These are phyloP conservation scores for Ophiostoma montium DNA, from an alignment of 2,329 filamentous ascomycete genomes.

Conservation along the genomic window DNA sequence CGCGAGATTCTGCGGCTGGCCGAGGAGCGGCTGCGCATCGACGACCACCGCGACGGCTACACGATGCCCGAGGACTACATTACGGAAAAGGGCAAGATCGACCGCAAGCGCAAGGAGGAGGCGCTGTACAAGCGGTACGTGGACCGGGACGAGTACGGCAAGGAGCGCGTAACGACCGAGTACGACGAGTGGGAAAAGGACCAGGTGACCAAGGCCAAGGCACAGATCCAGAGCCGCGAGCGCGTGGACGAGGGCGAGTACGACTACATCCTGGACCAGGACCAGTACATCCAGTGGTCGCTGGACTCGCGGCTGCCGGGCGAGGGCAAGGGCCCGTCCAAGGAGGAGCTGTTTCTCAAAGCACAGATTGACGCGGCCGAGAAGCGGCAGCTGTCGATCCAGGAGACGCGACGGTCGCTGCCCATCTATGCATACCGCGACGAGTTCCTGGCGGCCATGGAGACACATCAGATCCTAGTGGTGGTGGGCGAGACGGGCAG, in stretches of 20 bases:
- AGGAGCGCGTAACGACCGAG: conserved; percentile 83
- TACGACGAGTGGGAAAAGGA: conserved; percentile 94
- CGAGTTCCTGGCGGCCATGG: conserved; percentile 73
- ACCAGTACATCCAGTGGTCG: conserved; percentile 75
- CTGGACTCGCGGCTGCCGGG: conserved; percentile 60
- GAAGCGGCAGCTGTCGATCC: conserved; percentile 73
- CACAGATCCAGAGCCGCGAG: conserved; percentile 64
- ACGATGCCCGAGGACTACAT: conserved; percentile 90
- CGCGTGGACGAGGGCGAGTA: conserved; percentile 71
- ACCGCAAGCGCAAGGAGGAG: conserved; percentile 74
- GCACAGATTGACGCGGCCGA: conserved; percentile 80
- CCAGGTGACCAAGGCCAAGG: conserved; percentile 74
- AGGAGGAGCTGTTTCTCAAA: conserved; percentile 66
- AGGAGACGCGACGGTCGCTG: conserved; percentile 79
- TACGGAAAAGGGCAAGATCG: conserved; percentile 81
- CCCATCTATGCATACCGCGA: conserved; percentile 84
- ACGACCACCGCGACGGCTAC: conserved; percentile 87
- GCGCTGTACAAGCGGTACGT: conserved; percentile 84
- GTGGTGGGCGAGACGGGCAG: conserved; percentile 90
- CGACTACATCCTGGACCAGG: conserved; percentile 83
- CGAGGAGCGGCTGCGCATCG: conserved; percentile 73
- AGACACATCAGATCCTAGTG: conserved; percentile 73
- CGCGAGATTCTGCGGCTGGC: conserved; percentile 67
- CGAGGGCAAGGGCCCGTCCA: conserved; percentile 41
- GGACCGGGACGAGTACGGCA: conserved; percentile 72